phyloP scores from a whole-genome alignment of 1,284 basidiomycete species.

The Ustilago cynodontis region DNA sequence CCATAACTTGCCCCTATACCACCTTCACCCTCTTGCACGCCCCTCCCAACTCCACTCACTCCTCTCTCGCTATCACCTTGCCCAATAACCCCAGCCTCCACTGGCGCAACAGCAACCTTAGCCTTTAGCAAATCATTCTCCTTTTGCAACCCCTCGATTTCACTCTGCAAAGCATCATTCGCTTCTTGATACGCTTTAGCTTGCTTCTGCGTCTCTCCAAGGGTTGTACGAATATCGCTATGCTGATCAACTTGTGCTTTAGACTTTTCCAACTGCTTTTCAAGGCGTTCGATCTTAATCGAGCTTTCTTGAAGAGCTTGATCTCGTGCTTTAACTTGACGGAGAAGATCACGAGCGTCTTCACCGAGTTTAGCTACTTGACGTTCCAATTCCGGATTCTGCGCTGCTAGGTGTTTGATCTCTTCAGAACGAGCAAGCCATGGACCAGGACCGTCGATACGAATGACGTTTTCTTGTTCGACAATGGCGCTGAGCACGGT shows the following conservation, averaged over 20 bases:
- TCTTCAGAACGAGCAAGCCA: slow-evolving; percentile 90
- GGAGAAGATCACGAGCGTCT: slow-evolving; percentile 86
- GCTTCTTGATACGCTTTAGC: slow-evolving; percentile 90
- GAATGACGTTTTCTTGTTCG: slow-evolving; percentile 64
- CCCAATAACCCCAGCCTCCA: background rate
- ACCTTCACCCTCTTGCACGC: slow-evolving; percentile 11
- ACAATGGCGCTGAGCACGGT: slow-evolving; percentile 52
- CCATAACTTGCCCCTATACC: slow-evolving; percentile 32
- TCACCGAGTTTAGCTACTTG: slow-evolving; percentile 86
- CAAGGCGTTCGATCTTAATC: slow-evolving; percentile 95
- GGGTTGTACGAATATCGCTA: slow-evolving; percentile 81
- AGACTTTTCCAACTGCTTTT: slow-evolving; percentile 87
- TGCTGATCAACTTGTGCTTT: slow-evolving; percentile 87
- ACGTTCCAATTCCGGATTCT: slow-evolving; percentile 91
- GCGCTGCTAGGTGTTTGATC: slow-evolving; percentile 83
- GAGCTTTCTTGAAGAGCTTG: slow-evolving; percentile 87
- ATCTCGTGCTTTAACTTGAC: slow-evolving; percentile 81
- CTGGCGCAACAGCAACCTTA: slow-evolving; percentile 59
- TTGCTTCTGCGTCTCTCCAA: slow-evolving; percentile 84
- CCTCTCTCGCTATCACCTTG: slow-evolving; percentile 7
- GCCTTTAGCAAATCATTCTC: slow-evolving; percentile 86
- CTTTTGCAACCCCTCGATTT: slow-evolving; percentile 86
- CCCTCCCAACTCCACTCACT: background rate
- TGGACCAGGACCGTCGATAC: slow-evolving; percentile 72
- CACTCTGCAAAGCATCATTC: slow-evolving; percentile 89